Conservation (phyloP, 441 rosid species). For the Populus trichocarpa region DNA sequence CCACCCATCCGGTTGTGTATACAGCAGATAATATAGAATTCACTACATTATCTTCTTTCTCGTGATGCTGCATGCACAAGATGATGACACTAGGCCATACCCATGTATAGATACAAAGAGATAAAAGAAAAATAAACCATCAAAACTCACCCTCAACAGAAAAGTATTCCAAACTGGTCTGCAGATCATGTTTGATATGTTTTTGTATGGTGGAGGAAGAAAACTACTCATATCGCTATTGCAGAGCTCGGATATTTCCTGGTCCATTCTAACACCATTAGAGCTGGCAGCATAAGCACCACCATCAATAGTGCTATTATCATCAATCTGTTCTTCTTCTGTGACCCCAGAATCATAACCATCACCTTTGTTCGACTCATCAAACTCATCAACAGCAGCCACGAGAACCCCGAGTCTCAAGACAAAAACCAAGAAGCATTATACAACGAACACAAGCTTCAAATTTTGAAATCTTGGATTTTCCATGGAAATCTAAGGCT, state of each 20-base stretch:
- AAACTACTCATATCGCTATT: conserved; percentile 40
- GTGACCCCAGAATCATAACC: background rate
- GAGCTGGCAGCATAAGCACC: conserved; percentile 1
- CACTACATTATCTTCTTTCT: conserved; percentile 58
- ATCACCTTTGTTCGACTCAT: background rate
- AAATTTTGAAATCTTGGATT: conserved; percentile 23
- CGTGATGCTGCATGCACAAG: conserved; percentile 47
- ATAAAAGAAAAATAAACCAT: background rate
- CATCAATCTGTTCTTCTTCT: conserved; percentile 9
- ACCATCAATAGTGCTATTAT: background rate
- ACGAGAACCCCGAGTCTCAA: conserved; percentile 19
- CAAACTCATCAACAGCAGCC: conserved; percentile 12
- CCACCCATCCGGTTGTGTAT: conserved; percentile 92
- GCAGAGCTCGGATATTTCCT: conserved; percentile 47
- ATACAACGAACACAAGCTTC: conserved; percentile 15
- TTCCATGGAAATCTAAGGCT: conserved; percentile 32
- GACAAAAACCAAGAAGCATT: conserved; percentile 30
- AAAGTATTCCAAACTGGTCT: conserved; percentile 77
- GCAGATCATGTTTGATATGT: conserved; percentile 59
- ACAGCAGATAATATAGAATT: conserved; percentile 67
- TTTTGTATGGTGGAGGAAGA: conserved; percentile 82
- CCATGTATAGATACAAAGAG: too few species aligned
- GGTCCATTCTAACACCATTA: conserved; percentile 7
- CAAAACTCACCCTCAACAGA: conserved; percentile 60
- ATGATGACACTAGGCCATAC: background rate